Evolutionary conservation across 2,329 filamentous ascomycete genomes (phyloP), one percentile per base, ranked within the genome.

Genomic region (Venturia effusa): DNA sequence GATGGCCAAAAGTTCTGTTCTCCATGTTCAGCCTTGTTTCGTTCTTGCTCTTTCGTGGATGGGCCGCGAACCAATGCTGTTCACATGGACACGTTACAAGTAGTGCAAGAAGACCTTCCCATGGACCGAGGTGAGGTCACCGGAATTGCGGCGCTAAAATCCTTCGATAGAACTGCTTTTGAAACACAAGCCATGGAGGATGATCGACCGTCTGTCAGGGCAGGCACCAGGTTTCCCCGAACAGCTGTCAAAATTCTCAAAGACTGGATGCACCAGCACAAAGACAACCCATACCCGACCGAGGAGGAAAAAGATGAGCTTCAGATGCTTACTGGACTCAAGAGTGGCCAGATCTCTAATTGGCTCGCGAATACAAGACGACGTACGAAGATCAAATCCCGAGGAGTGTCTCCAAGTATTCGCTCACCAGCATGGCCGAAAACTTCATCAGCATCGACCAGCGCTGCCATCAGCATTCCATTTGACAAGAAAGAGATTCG

Each of bases 291-390:
- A 0, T 97, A 96, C 72, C 92, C 92, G 5, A 92, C 85, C 40
- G 91, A 96, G 54, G 86, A 91, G 65, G 90, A 96, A 72, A 95
- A 93, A 71, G 88, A 92, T 68, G 83, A 85, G 66, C 79, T 97
- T 32, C 88, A 91, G 74, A 81, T 83, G 59, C 83, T 88, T 69
- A 96, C 92, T 0, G 90, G 91, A 8, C 80, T 97, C 48, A 92
- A 85, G 73, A 85, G 90, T 70, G 88, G 83, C 17, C 92, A 97
- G 71, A 93, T 96, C 69, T 88, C 87, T 13, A 96, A 95, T 73
- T 96, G 92, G 92, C 84, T 96, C 59, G 92, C 92, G 65, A 96
- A 96, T 74, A 91, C 91, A 64, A 86, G 92, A 54, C 85, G 92
- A 64, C 83, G 92, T 67, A 87, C 89, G 69, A 96, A 96, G 77